These are phyloP conservation scores for Lojkania enalia DNA, from an alignment of 2,329 filamentous ascomycete species.

Conservation along the genomic window DNA sequence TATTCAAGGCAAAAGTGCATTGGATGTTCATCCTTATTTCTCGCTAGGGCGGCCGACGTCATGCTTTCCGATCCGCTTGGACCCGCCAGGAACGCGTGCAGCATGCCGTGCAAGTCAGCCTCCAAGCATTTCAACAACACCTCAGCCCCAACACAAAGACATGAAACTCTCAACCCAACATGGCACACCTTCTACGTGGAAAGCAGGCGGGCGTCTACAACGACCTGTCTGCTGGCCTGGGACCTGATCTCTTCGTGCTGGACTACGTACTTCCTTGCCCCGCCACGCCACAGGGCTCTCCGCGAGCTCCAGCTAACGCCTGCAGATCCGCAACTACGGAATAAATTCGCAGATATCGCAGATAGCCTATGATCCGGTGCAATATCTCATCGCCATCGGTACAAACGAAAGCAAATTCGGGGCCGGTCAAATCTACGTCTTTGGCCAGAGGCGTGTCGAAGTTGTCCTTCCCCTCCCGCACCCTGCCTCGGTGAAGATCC, in stretches of 20 bases:
- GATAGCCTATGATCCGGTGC: slow-evolving; percentile 88
- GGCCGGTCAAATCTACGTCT: slow-evolving; percentile 83
- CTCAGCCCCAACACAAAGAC: slow-evolving; percentile 19
- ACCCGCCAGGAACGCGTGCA: slow-evolving; percentile 8
- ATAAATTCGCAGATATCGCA: slow-evolving; percentile 70
- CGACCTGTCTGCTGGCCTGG: slow-evolving; percentile 82
- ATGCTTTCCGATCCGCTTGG: no score
- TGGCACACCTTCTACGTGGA: slow-evolving; percentile 86
- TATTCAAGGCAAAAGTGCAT: no score
- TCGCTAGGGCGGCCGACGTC: no score
- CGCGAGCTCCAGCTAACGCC: slow-evolving; percentile 9
- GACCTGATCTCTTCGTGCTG: slow-evolving; percentile 75
- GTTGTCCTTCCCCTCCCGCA: slow-evolving; percentile 72
- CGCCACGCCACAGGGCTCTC: slow-evolving; percentile 14
- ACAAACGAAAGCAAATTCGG: slow-evolving; percentile 87
- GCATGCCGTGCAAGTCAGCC: slow-evolving; percentile 4
- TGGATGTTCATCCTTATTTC: no score
- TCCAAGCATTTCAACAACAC: slow-evolving; percentile 2
- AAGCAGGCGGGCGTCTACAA: slow-evolving; percentile 93
- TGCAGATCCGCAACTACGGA: slow-evolving; percentile 49
- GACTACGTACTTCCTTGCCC: slow-evolving; percentile 66
- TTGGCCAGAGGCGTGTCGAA: slow-evolving; percentile 79
- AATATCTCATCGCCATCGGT: slow-evolving; percentile 89
- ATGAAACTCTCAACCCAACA: slow-evolving; percentile 48
- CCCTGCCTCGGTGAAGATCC: slow-evolving; percentile 71